phyloP scores from a whole-genome alignment of 140 eudicot species.

The Stevia rebaudiana region DNA sequence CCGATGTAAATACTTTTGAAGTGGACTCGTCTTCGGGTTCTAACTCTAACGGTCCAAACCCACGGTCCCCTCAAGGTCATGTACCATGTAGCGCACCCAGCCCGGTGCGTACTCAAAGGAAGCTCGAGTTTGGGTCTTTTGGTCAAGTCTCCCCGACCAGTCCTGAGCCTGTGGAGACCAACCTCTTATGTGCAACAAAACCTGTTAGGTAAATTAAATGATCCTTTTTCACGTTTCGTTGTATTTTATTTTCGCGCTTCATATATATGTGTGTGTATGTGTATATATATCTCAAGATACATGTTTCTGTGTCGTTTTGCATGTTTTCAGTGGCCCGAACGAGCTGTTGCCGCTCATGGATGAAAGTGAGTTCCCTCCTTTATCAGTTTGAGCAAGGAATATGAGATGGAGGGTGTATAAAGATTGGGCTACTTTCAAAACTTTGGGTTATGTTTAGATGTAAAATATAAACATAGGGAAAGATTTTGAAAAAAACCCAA shows the following conservation, averaged over 20 bases:
- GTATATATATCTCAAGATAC: background rate
- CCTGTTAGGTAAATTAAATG: conserved; percentile 28
- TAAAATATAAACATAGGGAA: background rate
- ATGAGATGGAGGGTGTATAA: background rate
- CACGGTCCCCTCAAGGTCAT: conserved; percentile 10
- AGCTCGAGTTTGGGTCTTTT: conserved; percentile 48
- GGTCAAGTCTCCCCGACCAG: conserved; percentile 15
- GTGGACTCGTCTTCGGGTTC: conserved; percentile 8
- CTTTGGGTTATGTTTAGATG: background rate
- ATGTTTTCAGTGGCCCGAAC: conserved; percentile 31
- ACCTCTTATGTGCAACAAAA: background rate
- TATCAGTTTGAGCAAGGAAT: conserved; percentile 24
- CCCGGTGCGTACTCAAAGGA: conserved; percentile 14
- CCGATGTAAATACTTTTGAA: background rate
- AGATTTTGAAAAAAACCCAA: background rate
- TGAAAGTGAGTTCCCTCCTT: conserved; percentile 56
- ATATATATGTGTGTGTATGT: background rate
- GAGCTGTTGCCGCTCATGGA: conserved; percentile 28
- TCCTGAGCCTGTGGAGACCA: background rate
- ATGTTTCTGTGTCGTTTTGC: background rate
- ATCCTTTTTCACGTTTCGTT: background rate
- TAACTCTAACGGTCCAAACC: conserved; percentile 4
- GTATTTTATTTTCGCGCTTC: background rate
- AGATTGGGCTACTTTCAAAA: background rate
- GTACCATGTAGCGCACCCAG: conserved; percentile 11